phyloP scores from a whole-genome alignment of 1,284 basidiomycete genomes.

The Thecaphora thlaspeos region DNA sequence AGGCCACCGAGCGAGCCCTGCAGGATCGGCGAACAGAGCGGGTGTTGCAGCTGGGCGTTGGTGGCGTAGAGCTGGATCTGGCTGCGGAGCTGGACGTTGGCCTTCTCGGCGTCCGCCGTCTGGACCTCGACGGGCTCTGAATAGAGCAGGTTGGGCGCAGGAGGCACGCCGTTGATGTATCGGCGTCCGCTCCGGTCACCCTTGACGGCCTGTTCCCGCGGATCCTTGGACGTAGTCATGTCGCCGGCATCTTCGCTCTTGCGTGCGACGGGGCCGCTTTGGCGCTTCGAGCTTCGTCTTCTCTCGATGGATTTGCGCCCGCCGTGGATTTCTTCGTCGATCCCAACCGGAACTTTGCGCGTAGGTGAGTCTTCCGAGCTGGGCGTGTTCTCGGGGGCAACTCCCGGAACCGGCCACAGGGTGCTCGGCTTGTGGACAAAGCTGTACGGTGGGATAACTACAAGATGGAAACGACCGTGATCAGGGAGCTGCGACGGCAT shows the following conservation, averaged over 20 bases:
- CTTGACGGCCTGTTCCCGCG: not conserved
- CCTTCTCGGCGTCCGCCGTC: slow-evolving; percentile 12
- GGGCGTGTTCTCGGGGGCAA: not conserved
- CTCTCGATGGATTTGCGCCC: not conserved
- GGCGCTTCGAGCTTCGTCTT: slow-evolving; percentile 2
- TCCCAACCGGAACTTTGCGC: slow-evolving; percentile 17
- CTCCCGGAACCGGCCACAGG: slow-evolving; percentile 45
- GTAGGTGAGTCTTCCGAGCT: slow-evolving; percentile 7
- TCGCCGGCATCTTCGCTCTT: slow-evolving; percentile 15
- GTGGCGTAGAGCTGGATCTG: slow-evolving; percentile 88
- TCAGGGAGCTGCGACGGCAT: no score
- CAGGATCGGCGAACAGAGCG: slow-evolving; percentile 76
- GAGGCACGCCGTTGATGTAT: slow-evolving; percentile 13
- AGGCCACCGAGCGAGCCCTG: slow-evolving; percentile 81
- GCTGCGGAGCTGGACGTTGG: slow-evolving; percentile 31
- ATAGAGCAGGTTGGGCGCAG: slow-evolving; percentile 31
- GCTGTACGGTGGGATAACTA: slow-evolving; percentile 64
- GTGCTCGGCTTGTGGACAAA: slow-evolving; percentile 56
- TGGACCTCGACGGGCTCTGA: slow-evolving; percentile 34
- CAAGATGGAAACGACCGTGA: not conserved
- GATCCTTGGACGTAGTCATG: not conserved
- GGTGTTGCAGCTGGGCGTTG: slow-evolving; percentile 79
- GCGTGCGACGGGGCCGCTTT: not conserved
- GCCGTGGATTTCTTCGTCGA: slow-evolving; percentile 9
- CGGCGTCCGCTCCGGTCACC: no score